Base-by-base conservation (phyloP, 164 flowering plant species). In the Taxillus chinensis region DNA sequence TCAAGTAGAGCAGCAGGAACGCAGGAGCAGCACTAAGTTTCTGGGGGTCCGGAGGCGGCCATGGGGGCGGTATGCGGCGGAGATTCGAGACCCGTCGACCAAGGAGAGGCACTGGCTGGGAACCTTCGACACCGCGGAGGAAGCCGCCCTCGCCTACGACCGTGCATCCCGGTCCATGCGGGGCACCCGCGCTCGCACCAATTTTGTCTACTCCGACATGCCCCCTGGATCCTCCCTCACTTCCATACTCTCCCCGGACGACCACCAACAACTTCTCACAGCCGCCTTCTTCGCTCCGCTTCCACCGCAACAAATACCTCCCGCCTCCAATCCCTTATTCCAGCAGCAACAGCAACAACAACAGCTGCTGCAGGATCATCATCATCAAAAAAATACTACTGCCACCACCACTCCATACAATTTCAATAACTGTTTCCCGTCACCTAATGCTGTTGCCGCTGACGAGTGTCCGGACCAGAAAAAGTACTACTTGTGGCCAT, bases 51-150 rank as follows among this genome's bases (percentile, higher is more conserved):
- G 62, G 56, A 15, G 83, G 51, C 55, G 83, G 63, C 81, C 83
- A 0, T 77, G 81, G 83, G 83, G 83, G 3, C 60, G 83, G n/a
- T 80, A 80, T 55, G 83, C 83, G 0, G 81, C 83, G 6, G 83
- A 80, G 64, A 80, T 80, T 59, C 59, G 83, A 41, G 81, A 80
- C 81, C 81, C 83, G 0, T 48, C 79, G 5, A 80, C 81, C 9
- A 80, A 77, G 66, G 83, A 77, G 61, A 65, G 83, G 15, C 79
- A 77, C 46, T 80, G 83, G 83, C 73, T 80, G 1, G 83, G 83
- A 27, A 80, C 83, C 13, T 80, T 77, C 65, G 83, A 80, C 67
- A 80, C 83, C 0, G 83, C 83, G 3, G 83, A 80, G 64, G 81
- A 80, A 49, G 83, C 83, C 2, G 83, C 83, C 15, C 43, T 80